These are phyloP conservation scores for Globisporangium yorkense DNA, from an alignment of 352 stramenopile genomes.

Conservation along the genomic window DNA sequence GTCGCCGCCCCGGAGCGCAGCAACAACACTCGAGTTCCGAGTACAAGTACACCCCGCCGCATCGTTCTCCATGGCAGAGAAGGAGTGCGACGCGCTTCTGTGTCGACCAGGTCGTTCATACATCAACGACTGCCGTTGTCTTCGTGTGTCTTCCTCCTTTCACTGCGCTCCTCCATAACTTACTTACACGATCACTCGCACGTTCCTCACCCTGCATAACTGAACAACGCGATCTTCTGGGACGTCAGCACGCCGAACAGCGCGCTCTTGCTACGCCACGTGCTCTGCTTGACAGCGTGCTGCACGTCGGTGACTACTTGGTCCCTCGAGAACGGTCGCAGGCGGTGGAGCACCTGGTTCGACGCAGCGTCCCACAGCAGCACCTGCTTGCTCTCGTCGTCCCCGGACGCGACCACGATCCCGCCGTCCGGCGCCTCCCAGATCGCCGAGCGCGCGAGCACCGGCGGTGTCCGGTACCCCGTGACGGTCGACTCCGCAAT, in stretches of 20 bases:
- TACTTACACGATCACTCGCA: background rate
- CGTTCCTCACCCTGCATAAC: background rate
- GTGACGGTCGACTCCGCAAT: conserved; percentile 18
- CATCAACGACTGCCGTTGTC: background rate
- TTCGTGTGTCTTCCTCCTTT: background rate
- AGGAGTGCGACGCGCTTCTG: background rate
- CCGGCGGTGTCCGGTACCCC: conserved; percentile 33
- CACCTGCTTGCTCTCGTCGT: conserved; percentile 16
- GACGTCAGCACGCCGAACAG: conserved; percentile 30
- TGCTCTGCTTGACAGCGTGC: conserved; percentile 20
- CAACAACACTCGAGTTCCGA: background rate
- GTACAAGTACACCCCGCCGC: background rate
- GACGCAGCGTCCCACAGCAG: conserved; percentile 19
- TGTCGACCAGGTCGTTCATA: background rate
- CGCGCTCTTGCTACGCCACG: conserved; percentile 22
- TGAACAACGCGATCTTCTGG: conserved; percentile 23
- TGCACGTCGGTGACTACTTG: conserved; percentile 22
- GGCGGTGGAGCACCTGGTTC: conserved; percentile 9
- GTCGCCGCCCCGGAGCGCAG: background rate
- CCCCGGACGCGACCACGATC: conserved; percentile 18
- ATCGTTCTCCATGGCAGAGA: background rate
- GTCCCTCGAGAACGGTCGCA: conserved; percentile 6
- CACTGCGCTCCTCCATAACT: background rate
- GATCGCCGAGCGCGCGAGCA: conserved; percentile 39
- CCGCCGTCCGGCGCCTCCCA: conserved; percentile 16